Conservation (phyloP, 2,329 filamentous ascomycete species). For the Aspergillus fumigatus region DNA sequence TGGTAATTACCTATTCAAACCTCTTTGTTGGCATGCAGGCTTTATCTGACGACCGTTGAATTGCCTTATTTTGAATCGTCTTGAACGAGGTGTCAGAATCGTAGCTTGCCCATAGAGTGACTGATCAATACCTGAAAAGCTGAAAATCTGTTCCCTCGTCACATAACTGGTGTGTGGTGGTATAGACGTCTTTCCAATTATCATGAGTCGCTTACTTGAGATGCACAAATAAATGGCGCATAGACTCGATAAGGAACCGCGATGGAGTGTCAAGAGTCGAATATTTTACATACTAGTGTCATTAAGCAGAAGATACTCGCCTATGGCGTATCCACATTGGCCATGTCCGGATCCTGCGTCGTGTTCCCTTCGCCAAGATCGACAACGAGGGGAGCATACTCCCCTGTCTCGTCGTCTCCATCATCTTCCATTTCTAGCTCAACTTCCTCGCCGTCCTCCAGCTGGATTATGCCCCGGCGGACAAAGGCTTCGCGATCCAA, state of each 20-base stretch:
- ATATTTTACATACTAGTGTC: neutral
- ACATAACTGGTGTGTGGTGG: neutral
- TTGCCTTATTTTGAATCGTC: neutral
- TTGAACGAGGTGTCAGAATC: neutral
- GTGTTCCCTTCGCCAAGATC: conserved; percentile 36
- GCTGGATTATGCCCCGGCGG: conserved; percentile 53
- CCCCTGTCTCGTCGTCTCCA: conserved; percentile 60
- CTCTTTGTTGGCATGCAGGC: neutral
- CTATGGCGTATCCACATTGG: neutral
- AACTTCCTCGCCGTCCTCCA: conserved; percentile 61
- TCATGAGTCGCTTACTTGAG: neutral
- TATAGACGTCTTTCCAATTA: neutral
- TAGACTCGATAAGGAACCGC: neutral
- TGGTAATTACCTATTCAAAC: neutral
- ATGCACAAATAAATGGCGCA: neutral
- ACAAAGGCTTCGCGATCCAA: conserved; percentile 49
- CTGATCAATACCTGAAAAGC: neutral
- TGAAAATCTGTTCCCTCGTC: neutral
- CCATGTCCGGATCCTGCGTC: neutral
- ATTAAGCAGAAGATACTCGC: neutral
- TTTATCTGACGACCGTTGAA: neutral
- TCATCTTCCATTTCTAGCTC: conserved; percentile 57
- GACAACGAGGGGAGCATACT: conserved; percentile 60
- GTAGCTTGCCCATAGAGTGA: neutral
- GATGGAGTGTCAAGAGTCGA: neutral